These are phyloP conservation scores for Penicillium sp. DNA, from an alignment of 2,329 filamentous ascomycete genomes.

Conservation along the genomic window DNA sequence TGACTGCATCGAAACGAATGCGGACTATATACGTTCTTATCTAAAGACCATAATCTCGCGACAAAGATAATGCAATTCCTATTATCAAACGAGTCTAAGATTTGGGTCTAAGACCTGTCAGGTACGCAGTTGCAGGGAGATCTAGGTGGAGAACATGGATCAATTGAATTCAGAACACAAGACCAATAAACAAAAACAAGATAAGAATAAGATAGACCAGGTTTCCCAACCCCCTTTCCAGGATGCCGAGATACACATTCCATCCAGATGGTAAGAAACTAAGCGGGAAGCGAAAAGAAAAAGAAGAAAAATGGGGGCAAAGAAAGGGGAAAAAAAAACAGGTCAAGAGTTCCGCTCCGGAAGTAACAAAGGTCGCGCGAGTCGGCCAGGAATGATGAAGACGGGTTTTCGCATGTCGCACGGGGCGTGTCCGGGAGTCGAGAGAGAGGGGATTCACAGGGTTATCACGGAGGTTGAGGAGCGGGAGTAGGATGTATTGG, in stretches of 20 bases:
- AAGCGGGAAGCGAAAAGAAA: slow-evolving; percentile 12
- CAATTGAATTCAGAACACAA: slow-evolving; percentile 21
- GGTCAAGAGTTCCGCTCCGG: slow-evolving; percentile 16
- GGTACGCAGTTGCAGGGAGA: not conserved
- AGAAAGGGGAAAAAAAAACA: slow-evolving; percentile 11
- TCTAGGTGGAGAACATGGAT: slow-evolving; percentile 8
- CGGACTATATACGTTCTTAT: not conserved
- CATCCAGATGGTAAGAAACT: slow-evolving; percentile 26
- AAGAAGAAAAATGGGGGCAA: slow-evolving; percentile 10
- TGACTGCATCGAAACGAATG: not conserved
- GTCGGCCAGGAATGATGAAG: slow-evolving; percentile 19
- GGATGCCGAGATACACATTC: slow-evolving; percentile 25
- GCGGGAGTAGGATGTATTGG: slow-evolving; percentile 11
- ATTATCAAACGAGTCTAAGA: not conserved
- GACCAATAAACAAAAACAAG: slow-evolving; percentile 21
- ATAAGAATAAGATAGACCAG: slow-evolving; percentile 25
- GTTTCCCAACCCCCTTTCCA: slow-evolving; percentile 18
- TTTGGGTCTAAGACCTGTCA: not conserved
- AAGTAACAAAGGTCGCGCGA: slow-evolving; percentile 20
- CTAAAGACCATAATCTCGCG: not conserved
- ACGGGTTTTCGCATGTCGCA: slow-evolving; percentile 21
- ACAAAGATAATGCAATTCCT: not conserved
- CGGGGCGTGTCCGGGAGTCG: slow-evolving; percentile 12
- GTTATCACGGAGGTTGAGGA: slow-evolving; percentile 15
- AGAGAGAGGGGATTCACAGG: slow-evolving; percentile 7